phyloP scores from a whole-genome alignment of 2,329 filamentous ascomycete genomes.

The Arthrobotrys musiformis region DNA sequence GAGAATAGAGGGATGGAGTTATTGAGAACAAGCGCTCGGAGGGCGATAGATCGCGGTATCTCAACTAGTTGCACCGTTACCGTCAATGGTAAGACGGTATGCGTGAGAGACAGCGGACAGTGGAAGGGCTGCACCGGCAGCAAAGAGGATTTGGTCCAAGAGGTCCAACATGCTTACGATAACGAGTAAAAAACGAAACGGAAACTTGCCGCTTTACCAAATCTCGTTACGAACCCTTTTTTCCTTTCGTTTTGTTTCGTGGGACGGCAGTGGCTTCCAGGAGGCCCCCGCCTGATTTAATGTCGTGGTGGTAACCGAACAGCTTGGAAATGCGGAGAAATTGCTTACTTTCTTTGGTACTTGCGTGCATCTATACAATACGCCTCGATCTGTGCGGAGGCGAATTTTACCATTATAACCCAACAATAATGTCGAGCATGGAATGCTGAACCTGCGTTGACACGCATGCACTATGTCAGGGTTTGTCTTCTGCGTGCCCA shows the following conservation, averaged over 20 bases:
- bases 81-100: conserved; percentile 81
- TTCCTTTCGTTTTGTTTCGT: too few species aligned
- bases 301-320: conserved; percentile 3
- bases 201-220: background rate
- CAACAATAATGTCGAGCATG: conserved; percentile 17
- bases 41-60: conserved; percentile 71
- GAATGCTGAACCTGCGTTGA: conserved; percentile 54
- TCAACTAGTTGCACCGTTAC: conserved; percentile 81
- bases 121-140: conserved; percentile 69
- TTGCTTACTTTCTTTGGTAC: background rate
- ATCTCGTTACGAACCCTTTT: background rate
- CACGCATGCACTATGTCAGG: conserved; percentile 35
- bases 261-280: background rate
- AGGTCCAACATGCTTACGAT: conserved; percentile 40
- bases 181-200: conserved; percentile 15
- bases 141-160: conserved; percentile 28
- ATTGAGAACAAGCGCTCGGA: conserved; percentile 72
- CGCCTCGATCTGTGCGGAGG: conserved; percentile 5
- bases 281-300: background rate
- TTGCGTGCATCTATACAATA: background rate
- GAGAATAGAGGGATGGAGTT: conserved; percentile 76
- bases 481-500: background rate
- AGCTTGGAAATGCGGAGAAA: conserved; percentile 8
- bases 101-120: conserved; percentile 79
- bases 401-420: conserved; percentile 20